phyloP scores from a whole-genome alignment of 139 green algal species.

The Auxenochlorella protothecoides region DNA sequence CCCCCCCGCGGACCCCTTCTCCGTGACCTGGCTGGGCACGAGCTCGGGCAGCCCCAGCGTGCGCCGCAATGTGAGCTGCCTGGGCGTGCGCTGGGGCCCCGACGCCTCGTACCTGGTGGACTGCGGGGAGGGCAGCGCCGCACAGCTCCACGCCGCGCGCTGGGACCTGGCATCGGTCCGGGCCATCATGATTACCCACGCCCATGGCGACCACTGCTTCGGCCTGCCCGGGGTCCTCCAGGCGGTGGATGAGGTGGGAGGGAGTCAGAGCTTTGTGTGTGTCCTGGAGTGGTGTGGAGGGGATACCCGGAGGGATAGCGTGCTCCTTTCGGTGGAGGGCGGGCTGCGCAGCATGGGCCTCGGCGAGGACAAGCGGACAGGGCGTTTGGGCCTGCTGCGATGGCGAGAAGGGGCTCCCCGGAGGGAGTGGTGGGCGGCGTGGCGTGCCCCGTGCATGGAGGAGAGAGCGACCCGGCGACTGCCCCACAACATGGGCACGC shows the following conservation, averaged over 20 bases:
- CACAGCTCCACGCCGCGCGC: constrained; percentile 41
- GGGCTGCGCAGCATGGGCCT: neutral
- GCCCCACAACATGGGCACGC: too few relatives aligned
- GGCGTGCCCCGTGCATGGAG: too few relatives aligned
- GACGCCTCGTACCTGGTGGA: constrained; percentile 66
- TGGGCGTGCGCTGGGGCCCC: constrained; percentile 34
- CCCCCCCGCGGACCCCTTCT: too few relatives aligned
- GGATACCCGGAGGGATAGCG: too few relatives aligned
- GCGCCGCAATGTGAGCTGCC: constrained; percentile 74
- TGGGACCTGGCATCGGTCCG: constrained; percentile 30
- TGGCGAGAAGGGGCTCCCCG: neutral
- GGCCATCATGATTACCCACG: constrained; percentile 84
- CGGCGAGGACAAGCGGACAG: too few relatives aligned
- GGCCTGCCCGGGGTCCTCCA: constrained; percentile 55
- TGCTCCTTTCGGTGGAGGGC: neutral
- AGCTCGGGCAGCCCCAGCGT: constrained; percentile 59
- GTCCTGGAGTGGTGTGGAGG: too few relatives aligned
- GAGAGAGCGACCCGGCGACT: too few relatives aligned
- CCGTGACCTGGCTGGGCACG: constrained; percentile 81
- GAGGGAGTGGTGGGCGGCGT: neutral
- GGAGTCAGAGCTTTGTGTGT: neutral
- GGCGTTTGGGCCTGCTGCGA: neutral
- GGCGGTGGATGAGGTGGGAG: constrained; percentile 15
- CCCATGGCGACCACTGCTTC: constrained; percentile 96
- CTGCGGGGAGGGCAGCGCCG: constrained; percentile 76